phyloP scores from a whole-genome alignment of 495 filamentous ascomycete genomes.

The Podospora pseudoanserina region DNA sequence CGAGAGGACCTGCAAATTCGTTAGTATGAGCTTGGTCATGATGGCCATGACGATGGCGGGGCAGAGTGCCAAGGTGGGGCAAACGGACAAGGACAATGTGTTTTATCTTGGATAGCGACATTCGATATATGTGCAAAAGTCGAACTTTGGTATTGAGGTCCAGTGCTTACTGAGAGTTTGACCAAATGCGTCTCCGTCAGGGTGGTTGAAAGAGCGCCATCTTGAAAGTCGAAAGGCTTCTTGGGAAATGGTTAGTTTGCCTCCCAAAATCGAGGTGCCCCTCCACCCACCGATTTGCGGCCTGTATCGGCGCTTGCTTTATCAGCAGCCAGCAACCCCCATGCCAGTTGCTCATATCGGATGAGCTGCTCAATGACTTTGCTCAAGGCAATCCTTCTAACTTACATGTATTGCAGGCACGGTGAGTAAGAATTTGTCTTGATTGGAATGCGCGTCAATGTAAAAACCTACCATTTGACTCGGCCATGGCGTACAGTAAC shows the following conservation, averaged over 20 bases:
- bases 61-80: conserved; percentile 11
- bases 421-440: too few species aligned
- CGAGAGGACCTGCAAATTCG: conserved; percentile 67
- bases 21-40: background rate
- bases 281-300: background rate
- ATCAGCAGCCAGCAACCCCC: background rate
- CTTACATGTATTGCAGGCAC: too few species aligned
- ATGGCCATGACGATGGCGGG: conserved; percentile 18
- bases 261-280: background rate
- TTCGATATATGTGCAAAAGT: conserved; percentile 23
- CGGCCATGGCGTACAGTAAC: too few species aligned
- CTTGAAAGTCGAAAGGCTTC: background rate
- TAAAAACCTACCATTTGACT: too few species aligned
- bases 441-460: too few species aligned
- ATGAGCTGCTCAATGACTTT: too few species aligned
- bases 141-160: background rate
- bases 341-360: background rate
- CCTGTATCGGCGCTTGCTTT: conserved; percentile 10
- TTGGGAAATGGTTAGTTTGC: conserved; percentile 2
- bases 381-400: too few species aligned
- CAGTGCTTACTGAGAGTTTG: background rate
- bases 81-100: conserved; percentile 56
- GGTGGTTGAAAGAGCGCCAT: conserved; percentile 20
- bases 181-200: conserved; percentile 7
- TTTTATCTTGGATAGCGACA: conserved; percentile 58